Conservation (phyloP, 345 rosid genomes). For the Atalantia buxifolia region DNA sequence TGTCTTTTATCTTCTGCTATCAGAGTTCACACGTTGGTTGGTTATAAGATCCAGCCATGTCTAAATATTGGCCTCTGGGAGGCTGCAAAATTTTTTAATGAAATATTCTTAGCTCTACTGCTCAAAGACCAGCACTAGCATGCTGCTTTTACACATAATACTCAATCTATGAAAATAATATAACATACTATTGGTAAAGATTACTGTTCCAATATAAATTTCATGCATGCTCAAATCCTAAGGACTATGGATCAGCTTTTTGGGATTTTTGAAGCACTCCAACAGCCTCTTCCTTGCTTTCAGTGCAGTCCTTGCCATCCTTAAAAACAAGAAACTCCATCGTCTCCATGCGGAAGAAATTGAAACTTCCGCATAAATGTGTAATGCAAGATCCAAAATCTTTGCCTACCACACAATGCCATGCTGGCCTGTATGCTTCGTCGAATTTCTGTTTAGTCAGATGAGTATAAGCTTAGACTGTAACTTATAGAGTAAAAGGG, state of each 20-base stretch:
- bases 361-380: constrained; percentile 41
- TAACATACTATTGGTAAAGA: neutral
- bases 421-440: constrained; percentile 43
- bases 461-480: neutral
- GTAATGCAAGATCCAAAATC: constrained; percentile 53
- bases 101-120: neutral
- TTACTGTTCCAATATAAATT: neutral
- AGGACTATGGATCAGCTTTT: constrained; percentile 1
- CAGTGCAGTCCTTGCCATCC: constrained; percentile 37
- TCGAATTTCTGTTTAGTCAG: constrained; percentile 37
- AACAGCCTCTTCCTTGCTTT: constrained; percentile 46
- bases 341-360: constrained; percentile 45
- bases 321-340: constrained; percentile 52
- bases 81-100: neutral
- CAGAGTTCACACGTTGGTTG: neutral
- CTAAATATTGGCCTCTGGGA: neutral
- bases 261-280: constrained; percentile 29
- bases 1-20: neutral
- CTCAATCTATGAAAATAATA: neutral
- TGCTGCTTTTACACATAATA: neutral
- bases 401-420: constrained; percentile 55
- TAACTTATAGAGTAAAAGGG: no score
- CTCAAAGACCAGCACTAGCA: neutral
- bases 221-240: neutral
- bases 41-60: neutral